Evolutionary conservation across 176 grass and related monocot species (phyloP), one percentile per base, ranked within the genome.

Genomic region (Alloteropsis semialata): DNA sequence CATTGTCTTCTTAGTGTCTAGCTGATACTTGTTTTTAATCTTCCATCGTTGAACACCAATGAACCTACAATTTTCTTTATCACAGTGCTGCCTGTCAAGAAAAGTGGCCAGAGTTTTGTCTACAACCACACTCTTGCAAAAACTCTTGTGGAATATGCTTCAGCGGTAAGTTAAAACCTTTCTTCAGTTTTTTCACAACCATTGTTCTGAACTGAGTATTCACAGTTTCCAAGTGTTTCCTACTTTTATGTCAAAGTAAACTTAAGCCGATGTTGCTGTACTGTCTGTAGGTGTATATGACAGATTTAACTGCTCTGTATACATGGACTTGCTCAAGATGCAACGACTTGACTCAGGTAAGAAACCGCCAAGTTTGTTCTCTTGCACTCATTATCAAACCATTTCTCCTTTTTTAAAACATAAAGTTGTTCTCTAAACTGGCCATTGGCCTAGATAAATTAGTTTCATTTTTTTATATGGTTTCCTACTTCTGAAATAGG

Each of bases 281-380:
- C 29, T 86, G 29, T 67, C 44, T 79, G 0, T 30, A 96, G 90
- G 88, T 96, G 36, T 88, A 92, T 58, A 91, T 87, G 72, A 85
- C 88, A 82, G 91, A 96, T 80, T 85, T 92, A 89, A 92, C 93
- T 59, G 76, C 69, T 50, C 61, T 93, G 16, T 90, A 74, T 82
- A 77, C 84, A 48, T 91, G 94, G 91, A 98, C 92, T 19, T 98
- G 95, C 69, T 79, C 90, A 29, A 93, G 95, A 67, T 98, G 95
- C 75, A 91, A 90, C 62, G 93, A 91, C 74, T 76, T 98, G 69
- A 98, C 92, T 71, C 83, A 68, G 84, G 95, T 98, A 88, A 80
- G 85, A 91, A 69, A 70, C 19, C 18, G 15, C 63, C 34, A 49
- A 85, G 65, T 67, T 76, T 60, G 9, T 74, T 65, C 24, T 72